A percentile compares a stretch with the other conserved stretches of the same genome.
Evolutionary conservation across 2,329 filamentous ascomycete genomes (phyloP).

Genomic region (Trichoderma guizhouense): DNA sequence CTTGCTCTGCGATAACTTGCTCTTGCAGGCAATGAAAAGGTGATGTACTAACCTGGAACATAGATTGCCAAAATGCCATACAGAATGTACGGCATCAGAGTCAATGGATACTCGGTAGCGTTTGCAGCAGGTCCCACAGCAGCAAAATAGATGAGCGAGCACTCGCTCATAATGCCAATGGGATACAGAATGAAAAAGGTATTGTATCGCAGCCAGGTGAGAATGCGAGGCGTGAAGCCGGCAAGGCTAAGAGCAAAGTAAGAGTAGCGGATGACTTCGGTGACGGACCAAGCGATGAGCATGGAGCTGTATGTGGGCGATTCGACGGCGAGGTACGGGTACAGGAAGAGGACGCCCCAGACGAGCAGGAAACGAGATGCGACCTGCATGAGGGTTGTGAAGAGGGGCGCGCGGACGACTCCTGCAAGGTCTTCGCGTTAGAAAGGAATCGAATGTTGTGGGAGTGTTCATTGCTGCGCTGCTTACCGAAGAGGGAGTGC

Average conservation of each 20-base stretch:
- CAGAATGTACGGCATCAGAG: slow-evolving; percentile 55
- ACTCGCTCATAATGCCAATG: slow-evolving; percentile 85
- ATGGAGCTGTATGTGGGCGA: slow-evolving; percentile 68
- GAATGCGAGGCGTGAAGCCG: slow-evolving; percentile 56
- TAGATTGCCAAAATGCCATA: slow-evolving; percentile 69
- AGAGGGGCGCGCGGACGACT: slow-evolving; percentile 77
- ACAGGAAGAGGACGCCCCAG: slow-evolving; percentile 76
- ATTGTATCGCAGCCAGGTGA: slow-evolving; percentile 86
- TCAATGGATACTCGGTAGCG: slow-evolving; percentile 40
- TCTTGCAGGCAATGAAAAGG: not conserved
- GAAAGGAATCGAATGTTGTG: not conserved
- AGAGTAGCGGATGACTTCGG: slow-evolving; percentile 88
- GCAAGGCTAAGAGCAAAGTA: slow-evolving; percentile 79
- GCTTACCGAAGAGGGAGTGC: slow-evolving; percentile 72
- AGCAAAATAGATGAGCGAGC: slow-evolving; percentile 71
- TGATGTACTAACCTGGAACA: slow-evolving; percentile 63
- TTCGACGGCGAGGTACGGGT: slow-evolving; percentile 60
- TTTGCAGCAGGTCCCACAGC: slow-evolving; percentile 51
- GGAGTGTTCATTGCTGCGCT: no score
- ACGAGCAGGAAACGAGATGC: slow-evolving; percentile 82
- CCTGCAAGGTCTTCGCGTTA: slow-evolving; percentile 47
- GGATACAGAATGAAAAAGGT: slow-evolving; percentile 93
- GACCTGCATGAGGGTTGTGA: slow-evolving; percentile 89
- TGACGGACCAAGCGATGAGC: slow-evolving; percentile 83
- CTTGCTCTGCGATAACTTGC: not conserved